Conservation (phyloP, 352 stramenopile genomes). For the Phytophthora sansomeana region DNA sequence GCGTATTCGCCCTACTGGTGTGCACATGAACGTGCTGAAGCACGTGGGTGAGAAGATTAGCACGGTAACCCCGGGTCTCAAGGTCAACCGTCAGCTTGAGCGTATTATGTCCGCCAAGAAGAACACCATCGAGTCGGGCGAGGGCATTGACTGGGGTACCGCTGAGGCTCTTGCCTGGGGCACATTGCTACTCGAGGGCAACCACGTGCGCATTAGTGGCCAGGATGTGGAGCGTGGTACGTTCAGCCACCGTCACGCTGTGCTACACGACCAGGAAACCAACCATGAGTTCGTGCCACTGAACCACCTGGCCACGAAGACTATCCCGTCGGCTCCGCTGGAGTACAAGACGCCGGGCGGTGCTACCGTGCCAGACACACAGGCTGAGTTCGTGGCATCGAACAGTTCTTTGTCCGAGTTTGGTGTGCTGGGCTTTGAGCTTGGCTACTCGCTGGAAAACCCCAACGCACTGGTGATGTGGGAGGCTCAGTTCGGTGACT, state of each 20-base stretch:
- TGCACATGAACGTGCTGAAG: slow-evolving; percentile 92
- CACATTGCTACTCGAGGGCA: slow-evolving; percentile 93
- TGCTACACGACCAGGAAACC: slow-evolving; percentile 96
- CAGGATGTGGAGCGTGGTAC: slow-evolving; percentile 97
- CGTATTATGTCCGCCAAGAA: slow-evolving; percentile 93
- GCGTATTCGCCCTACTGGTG: slow-evolving; percentile 93
- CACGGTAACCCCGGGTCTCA: slow-evolving; percentile 88
- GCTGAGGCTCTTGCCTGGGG: slow-evolving; percentile 97
- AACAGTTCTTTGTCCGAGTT: slow-evolving; percentile 98
- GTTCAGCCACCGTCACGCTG: slow-evolving; percentile 93
- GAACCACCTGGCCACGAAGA: slow-evolving; percentile 89
- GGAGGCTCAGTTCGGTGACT: slow-evolving; percentile 98
- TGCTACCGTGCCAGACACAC: slow-evolving; percentile 62
- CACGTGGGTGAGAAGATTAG: slow-evolving; percentile 91
- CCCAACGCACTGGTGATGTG: slow-evolving; percentile 94
- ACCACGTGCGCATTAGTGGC: slow-evolving; percentile 90
- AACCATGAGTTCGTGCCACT: slow-evolving; percentile 95
- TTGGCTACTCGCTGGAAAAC: slow-evolving; percentile 96
- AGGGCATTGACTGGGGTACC: slow-evolving; percentile 97
- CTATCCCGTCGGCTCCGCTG: slow-evolving; percentile 69
- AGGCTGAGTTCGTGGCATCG: slow-evolving; percentile 92
- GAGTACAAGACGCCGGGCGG: slow-evolving; percentile 37
- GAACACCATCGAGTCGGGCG: slow-evolving; percentile 76
- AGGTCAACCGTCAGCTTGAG: slow-evolving; percentile 93
- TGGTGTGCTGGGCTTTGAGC: slow-evolving; percentile 96